Evolutionary conservation across 2,329 filamentous ascomycete species (phyloP).

Genomic region (Cadophora malorum): DNA sequence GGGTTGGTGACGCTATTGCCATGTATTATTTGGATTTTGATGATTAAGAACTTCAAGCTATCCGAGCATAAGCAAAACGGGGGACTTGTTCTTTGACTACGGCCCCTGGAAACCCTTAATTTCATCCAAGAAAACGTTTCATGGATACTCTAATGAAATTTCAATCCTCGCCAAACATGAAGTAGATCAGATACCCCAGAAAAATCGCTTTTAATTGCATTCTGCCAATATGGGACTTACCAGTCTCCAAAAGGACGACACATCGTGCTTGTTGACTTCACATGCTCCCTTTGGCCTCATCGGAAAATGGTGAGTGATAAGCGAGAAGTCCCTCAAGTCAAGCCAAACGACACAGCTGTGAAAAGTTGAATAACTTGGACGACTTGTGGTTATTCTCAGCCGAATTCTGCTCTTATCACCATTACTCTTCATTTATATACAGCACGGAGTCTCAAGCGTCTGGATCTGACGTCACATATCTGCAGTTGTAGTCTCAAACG

Average conservation of each 20-base stretch:
- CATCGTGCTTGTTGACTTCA: neutral
- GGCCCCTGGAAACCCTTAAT: too few relatives aligned
- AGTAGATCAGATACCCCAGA: neutral
- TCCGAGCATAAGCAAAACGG: neutral
- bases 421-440: neutral
- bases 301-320: neutral
- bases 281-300: neutral
- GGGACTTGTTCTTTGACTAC: neutral
- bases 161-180: neutral
- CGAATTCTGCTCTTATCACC: neutral
- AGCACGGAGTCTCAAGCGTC: neutral
- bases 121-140: neutral
- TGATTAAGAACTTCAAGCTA: neutral
- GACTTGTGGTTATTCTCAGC: neutral
- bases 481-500: neutral
- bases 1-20: neutral
- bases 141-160: neutral
- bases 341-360: neutral
- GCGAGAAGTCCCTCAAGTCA: neutral
- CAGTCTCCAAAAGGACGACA: neutral
- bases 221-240: neutral
- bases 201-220: neutral
- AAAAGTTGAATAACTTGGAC: neutral
- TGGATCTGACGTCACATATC: neutral
- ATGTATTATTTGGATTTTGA: conserved; percentile 6